phyloP scores from a whole-genome alignment of 352 stramenopile genomes.

The Thalassiosira mediterranea region DNA sequence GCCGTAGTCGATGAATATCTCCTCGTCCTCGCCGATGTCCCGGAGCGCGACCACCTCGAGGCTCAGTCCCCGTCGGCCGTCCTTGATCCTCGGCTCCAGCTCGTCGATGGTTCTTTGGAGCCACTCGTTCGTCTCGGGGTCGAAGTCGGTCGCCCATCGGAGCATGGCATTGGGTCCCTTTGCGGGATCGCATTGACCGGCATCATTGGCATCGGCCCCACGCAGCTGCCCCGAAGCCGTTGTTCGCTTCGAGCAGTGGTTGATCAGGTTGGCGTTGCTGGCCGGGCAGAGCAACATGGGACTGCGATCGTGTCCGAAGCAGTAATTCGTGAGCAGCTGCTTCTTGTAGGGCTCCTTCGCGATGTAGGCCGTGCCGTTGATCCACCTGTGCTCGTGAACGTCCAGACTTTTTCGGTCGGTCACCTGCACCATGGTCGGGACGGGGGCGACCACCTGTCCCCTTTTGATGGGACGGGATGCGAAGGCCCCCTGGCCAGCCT shows the following conservation, averaged over 20 bases:
- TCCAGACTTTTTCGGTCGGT: neutral
- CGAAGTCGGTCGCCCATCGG: conserved; percentile 56
- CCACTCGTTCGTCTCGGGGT: conserved; percentile 56
- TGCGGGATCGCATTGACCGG: neutral
- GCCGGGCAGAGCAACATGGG: conserved; percentile 60
- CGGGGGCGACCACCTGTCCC: conserved; percentile 64
- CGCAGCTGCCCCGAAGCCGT: too few species aligned
- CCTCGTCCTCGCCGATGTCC: conserved; percentile 61
- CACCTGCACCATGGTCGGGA: conserved; percentile 49
- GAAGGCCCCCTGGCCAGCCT: conserved; percentile 75
- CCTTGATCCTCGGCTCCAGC: conserved; percentile 29
- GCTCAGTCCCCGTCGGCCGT: conserved; percentile 50
- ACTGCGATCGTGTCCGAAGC: conserved; percentile 61
- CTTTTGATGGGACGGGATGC: conserved; percentile 55
- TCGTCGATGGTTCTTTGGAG: conserved; percentile 51
- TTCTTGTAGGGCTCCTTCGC: conserved; percentile 34
- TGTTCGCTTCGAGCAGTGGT: conserved; percentile 52
- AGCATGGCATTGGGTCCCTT: conserved; percentile 51
- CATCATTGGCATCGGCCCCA: neutral
- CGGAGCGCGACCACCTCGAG: conserved; percentile 60
- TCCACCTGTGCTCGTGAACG: neutral
- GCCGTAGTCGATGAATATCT: conserved; percentile 84
- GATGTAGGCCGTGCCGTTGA: conserved; percentile 31
- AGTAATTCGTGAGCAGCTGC: conserved; percentile 71
- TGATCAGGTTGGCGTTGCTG: conserved; percentile 65